These are phyloP conservation scores for Tetraselmis chui DNA, from an alignment of 139 green algal species.

Conservation along the genomic window DNA sequence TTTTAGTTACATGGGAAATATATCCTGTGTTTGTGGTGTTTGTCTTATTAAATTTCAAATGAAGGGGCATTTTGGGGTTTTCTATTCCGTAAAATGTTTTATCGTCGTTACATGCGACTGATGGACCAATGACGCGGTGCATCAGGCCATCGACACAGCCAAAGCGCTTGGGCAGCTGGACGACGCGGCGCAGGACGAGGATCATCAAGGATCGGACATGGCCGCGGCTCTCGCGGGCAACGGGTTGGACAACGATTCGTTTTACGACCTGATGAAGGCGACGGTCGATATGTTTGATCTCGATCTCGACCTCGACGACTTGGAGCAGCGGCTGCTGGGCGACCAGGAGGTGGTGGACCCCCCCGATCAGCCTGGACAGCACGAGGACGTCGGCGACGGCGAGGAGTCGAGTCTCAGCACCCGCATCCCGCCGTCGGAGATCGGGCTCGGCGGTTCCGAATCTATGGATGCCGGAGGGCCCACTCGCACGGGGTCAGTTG, in stretches of 20 bases:
- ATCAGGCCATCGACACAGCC: not conserved
- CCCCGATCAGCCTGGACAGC: too few relatives aligned
- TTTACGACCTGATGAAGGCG: not conserved
- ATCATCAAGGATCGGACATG: not conserved
- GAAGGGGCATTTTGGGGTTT: too few relatives aligned
- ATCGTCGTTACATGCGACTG: too few relatives aligned
- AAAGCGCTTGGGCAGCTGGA: not conserved
- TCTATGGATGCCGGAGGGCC: not conserved
- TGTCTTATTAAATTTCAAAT: too few relatives aligned
- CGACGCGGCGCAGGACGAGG: not conserved
- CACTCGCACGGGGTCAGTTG: not conserved
- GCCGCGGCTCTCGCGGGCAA: not conserved
- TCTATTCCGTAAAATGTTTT: too few relatives aligned
- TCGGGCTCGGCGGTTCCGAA: too few relatives aligned
- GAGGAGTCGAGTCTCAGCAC: too few relatives aligned
- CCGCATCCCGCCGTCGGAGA: too few relatives aligned
- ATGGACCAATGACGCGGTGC: too few relatives aligned
- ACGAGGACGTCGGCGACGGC: too few relatives aligned
- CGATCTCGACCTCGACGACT: not conserved
- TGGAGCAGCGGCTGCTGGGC: not conserved
- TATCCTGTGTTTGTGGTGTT: too few relatives aligned
- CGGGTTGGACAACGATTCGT: not conserved
- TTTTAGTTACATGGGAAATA: too few relatives aligned
- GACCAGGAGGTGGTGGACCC: not conserved
- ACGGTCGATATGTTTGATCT: not conserved